Percentiles rank a stretch among this genome's conserved stretches.
These are phyloP conservation scores for Zanthoxylum bungeanum DNA, from an alignment of 345 rosid genomes.

Conservation along the genomic window DNA sequence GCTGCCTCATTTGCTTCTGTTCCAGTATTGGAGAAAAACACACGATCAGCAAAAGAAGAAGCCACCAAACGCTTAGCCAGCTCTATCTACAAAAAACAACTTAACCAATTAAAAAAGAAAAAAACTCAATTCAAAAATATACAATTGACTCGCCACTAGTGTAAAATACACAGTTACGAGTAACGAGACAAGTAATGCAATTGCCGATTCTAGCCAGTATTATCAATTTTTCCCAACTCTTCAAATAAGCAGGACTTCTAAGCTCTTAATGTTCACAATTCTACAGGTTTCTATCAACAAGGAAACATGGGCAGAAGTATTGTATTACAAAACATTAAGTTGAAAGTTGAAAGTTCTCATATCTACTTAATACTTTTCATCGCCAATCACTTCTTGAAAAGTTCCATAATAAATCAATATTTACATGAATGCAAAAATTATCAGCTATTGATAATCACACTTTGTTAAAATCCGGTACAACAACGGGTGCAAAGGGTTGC, in stretches of 20 bases:
- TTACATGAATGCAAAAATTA: no score
- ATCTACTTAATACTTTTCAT: not conserved
- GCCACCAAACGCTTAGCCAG: slow-evolving; percentile 78
- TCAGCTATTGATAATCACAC: no score
- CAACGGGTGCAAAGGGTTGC: not conserved
- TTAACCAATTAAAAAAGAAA: no score
- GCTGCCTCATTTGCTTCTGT: slow-evolving; percentile 98
- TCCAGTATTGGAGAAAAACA: slow-evolving; percentile 86
- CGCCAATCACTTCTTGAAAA: not conserved
- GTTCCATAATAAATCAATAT: not conserved
- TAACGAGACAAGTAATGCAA: no score
- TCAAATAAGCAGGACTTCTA: not conserved
- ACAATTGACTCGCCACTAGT: no score
- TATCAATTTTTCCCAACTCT: no score
- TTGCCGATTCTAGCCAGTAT: not conserved
- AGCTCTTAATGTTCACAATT: no score
- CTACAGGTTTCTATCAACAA: not conserved
- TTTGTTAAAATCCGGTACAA: not conserved
- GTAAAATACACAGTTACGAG: not conserved
- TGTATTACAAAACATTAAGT: no score
- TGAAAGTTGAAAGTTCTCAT: not conserved
- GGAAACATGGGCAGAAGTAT: not conserved
- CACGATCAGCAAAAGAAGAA: slow-evolving; percentile 75
- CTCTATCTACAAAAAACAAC: slow-evolving; percentile 49
- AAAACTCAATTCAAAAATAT: no score